Conservation (phyloP, 2,329 filamentous ascomycete genomes). For the Elsinoe arachidis region DNA sequence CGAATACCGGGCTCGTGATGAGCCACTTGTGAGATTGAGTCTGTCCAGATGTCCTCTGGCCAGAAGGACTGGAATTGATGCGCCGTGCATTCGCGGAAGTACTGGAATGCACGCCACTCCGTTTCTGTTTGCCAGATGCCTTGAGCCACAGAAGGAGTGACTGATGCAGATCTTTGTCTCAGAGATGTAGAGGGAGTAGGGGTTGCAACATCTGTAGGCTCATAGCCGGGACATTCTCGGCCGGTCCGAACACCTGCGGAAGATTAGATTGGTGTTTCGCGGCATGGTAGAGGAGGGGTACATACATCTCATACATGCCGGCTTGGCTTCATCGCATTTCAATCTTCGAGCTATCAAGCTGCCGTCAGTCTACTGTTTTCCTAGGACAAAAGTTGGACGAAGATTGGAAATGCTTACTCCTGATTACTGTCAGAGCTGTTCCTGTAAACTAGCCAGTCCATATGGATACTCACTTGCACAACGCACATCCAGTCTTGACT, state of each 20-base stretch:
- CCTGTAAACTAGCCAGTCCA: not conserved
- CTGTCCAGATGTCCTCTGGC: slow-evolving; percentile 5
- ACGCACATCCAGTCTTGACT: slow-evolving; percentile 7
- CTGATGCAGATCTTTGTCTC: not conserved
- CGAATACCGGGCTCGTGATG: slow-evolving; percentile 4
- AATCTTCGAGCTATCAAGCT: slow-evolving; percentile 1
- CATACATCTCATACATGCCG: slow-evolving; percentile 8
- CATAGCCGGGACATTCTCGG: slow-evolving; percentile 8
- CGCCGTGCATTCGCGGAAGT: slow-evolving; percentile 4
- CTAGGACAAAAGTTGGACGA: not conserved
- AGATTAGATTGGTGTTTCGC: not conserved
- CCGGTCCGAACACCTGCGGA: slow-evolving; percentile 3
- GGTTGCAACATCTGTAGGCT: not conserved
- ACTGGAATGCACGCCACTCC: slow-evolving; percentile 11
- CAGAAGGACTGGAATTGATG: slow-evolving; percentile 1
- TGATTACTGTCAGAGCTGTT: not conserved
- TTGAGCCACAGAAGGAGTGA: not conserved
- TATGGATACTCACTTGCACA: slow-evolving; percentile 3
- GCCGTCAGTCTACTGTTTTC: not conserved
- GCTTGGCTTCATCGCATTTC: slow-evolving; percentile 13
- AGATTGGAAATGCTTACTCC: not conserved
- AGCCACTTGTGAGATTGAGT: not conserved
- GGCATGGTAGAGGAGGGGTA: not conserved
- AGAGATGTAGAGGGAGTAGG: not conserved
- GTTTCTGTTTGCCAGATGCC: not conserved